Conservation (phyloP, 2,329 filamentous ascomycete genomes). For the Elsinoe perseae region DNA sequence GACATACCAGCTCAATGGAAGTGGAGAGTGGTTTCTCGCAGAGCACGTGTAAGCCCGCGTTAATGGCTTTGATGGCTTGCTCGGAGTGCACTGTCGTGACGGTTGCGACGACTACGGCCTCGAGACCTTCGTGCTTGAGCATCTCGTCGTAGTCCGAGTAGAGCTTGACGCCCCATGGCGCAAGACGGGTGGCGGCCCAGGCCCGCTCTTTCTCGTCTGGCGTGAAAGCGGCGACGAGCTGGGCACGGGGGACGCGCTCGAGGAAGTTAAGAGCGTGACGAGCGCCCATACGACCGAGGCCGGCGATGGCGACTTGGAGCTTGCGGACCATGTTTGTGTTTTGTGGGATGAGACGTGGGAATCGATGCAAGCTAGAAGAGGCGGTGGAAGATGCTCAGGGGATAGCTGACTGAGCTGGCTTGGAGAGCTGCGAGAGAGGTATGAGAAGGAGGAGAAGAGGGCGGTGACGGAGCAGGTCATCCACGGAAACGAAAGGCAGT, state of each 20-base stretch:
- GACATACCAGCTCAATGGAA: slow-evolving; percentile 49
- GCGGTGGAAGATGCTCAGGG: not conserved
- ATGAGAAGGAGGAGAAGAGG: not conserved
- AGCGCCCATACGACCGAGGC: slow-evolving; percentile 45
- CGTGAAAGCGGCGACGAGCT: slow-evolving; percentile 43
- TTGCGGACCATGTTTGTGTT: slow-evolving; percentile 25
- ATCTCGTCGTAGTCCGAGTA: slow-evolving; percentile 51
- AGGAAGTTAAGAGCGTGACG: slow-evolving; percentile 43
- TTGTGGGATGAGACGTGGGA: not conserved
- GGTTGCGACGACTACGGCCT: slow-evolving; percentile 49
- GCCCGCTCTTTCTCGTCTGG: slow-evolving; percentile 35
- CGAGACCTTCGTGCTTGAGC: slow-evolving; percentile 47
- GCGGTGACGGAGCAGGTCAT: not conserved
- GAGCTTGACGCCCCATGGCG: slow-evolving; percentile 44
- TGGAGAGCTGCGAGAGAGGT: not conserved
- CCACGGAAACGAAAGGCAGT: not conserved
- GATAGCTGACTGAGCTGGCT: not conserved
- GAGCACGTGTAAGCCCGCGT: slow-evolving; percentile 48
- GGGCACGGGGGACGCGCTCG: slow-evolving; percentile 38
- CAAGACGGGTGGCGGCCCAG: slow-evolving; percentile 46
- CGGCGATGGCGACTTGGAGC: slow-evolving; percentile 39
- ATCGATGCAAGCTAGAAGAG: not conserved
- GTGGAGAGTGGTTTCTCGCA: slow-evolving; percentile 56
- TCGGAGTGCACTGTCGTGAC: slow-evolving; percentile 51
- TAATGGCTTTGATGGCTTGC: slow-evolving; percentile 50